Evolutionary conservation across 768 basidiomycete species (phyloP).

Genomic region (Strobilomyces confusus): DNA sequence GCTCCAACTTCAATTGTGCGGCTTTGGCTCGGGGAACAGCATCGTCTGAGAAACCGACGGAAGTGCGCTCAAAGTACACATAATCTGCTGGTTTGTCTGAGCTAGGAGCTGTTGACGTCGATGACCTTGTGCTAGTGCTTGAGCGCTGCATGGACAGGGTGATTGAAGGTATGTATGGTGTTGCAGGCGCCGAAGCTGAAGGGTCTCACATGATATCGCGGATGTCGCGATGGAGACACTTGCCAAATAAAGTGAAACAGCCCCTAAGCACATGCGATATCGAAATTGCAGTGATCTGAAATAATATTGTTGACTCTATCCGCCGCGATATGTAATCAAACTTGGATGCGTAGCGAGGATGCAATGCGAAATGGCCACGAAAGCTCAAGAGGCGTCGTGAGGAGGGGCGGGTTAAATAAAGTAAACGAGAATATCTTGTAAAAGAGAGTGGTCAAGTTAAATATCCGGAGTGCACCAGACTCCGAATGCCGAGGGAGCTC

Average conservation of each 20-base stretch:
- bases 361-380: slow-evolving; percentile 1
- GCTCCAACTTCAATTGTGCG: slow-evolving; percentile 93
- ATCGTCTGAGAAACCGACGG: slow-evolving; percentile 72
- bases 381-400: neutral
- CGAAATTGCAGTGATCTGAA: too few species aligned
- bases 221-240: slow-evolving; percentile 18
- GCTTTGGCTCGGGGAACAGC: slow-evolving; percentile 80
- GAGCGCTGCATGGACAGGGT: slow-evolving; percentile 26
- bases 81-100: slow-evolving; percentile 57
- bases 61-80: slow-evolving; percentile 88
- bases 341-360: slow-evolving; percentile 4
- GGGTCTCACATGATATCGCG: neutral
- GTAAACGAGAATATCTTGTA: neutral
- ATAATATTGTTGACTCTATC: too few species aligned
- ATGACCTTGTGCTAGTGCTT: slow-evolving; percentile 28
- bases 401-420: neutral
- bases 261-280: too few species aligned
- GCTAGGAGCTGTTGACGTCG: slow-evolving; percentile 18
- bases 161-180: neutral
- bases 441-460: neutral
- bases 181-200: too few species aligned
- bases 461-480: neutral
- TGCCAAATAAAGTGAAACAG: too few species aligned
- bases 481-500: neutral
- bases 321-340: too few species aligned